phyloP scores from a whole-genome alignment of 371 early-diverging fungal species.

The Mucor circinelloides region DNA sequence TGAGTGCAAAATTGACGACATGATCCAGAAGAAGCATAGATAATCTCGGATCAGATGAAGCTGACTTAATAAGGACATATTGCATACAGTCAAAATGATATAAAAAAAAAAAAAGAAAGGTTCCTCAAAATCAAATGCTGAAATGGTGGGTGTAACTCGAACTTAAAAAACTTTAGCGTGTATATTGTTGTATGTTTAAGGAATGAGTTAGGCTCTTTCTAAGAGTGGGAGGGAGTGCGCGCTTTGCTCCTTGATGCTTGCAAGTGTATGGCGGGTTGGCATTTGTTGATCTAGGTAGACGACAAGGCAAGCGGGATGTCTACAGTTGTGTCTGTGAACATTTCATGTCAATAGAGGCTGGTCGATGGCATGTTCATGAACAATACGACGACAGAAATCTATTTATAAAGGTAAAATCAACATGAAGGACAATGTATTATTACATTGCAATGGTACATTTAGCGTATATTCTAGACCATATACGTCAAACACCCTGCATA shows the following conservation, averaged over 20 bases:
- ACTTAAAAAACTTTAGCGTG: not conserved
- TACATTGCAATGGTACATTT: not conserved
- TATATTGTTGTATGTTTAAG: not conserved
- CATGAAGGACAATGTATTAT: not conserved
- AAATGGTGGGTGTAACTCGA: not conserved
- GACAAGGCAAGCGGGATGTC: not conserved
- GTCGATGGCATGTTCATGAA: not conserved
- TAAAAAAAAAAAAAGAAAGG: not conserved
- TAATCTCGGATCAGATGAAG: not conserved
- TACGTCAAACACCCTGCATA: conserved; percentile 1
- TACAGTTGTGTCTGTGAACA: not conserved
- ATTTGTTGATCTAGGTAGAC: not conserved
- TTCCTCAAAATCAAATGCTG: not conserved
- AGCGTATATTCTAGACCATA: not conserved
- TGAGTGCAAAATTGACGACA: not conserved
- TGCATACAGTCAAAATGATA: not conserved
- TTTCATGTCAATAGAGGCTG: not conserved
- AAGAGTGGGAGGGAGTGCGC: not conserved
- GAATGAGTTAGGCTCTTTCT: not conserved
- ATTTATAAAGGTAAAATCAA: not conserved
- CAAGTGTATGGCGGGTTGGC: not conserved
- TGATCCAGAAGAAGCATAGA: not conserved
- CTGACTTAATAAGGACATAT: not conserved
- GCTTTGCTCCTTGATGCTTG: not conserved
- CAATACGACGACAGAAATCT: not conserved